A percentile compares a stretch with the other conserved stretches of the same genome.
Evolutionary conservation across 345 rosid species (phyloP).

Genomic region (Cardamine chenopodiifolia): DNA sequence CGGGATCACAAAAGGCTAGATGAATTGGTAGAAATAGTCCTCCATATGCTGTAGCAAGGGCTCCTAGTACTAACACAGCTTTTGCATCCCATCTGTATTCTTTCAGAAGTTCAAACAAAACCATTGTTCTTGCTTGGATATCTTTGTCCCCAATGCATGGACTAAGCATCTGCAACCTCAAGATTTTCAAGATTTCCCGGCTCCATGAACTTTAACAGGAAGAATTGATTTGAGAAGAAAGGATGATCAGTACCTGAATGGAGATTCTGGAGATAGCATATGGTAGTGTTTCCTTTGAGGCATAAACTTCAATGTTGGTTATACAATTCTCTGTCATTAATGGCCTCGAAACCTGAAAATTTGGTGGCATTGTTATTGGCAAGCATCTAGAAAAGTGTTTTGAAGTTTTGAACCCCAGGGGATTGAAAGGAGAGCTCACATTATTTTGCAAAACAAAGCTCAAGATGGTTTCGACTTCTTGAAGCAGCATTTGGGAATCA

Average conservation of each 20-base stretch:
- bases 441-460: slow-evolving; percentile 46
- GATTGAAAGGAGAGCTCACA: slow-evolving; percentile 24
- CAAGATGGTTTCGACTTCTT: slow-evolving; percentile 61
- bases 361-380: slow-evolving; percentile 4
- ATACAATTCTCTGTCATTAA: slow-evolving; percentile 23
- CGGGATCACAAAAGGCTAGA: slow-evolving; percentile 48
- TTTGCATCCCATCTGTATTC: slow-evolving; percentile 78
- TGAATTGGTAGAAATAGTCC: slow-evolving; percentile 59
- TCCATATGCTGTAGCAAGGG: slow-evolving; percentile 63
- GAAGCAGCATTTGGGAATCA: slow-evolving; percentile 63
- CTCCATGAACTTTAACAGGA: neutral
- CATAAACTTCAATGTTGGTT: slow-evolving; percentile 49
- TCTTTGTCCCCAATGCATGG: slow-evolving; percentile 45
- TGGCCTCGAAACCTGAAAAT: slow-evolving; percentile 48
- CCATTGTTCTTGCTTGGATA: slow-evolving; percentile 55
- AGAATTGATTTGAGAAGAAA: slow-evolving; percentile 6
- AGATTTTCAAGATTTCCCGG: neutral
- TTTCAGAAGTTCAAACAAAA: slow-evolving; percentile 59
- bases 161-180: slow-evolving; percentile 56
- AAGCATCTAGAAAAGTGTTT: neutral
- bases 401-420: slow-evolving; percentile 18
- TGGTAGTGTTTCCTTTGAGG: slow-evolving; percentile 51
- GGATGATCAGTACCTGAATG: slow-evolving; percentile 46
- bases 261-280: slow-evolving; percentile 49
- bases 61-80: slow-evolving; percentile 65